Percentiles rank a stretch among this genome's conserved stretches.
Conservation (phyloP, 2,329 filamentous ascomycete species). For the Basipetospora sp. region DNA sequence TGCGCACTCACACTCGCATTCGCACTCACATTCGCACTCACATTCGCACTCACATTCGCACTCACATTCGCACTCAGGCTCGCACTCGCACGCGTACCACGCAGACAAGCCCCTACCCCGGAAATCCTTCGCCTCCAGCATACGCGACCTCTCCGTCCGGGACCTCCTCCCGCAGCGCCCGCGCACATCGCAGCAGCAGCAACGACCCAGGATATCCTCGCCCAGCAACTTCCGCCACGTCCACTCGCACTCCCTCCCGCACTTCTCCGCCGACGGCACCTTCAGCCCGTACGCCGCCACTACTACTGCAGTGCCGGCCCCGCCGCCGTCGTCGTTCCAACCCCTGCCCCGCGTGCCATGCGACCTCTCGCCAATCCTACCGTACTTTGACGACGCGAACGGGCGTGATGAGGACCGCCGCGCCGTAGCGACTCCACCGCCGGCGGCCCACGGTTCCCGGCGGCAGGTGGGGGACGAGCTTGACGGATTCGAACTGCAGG, state of each 20-base stretch:
- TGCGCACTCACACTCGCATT: too few species aligned
- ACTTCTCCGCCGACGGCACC: slow-evolving; percentile 16
- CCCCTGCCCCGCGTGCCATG: slow-evolving; percentile 40
- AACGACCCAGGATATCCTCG: slow-evolving; percentile 42
- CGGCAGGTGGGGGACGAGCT: slow-evolving; percentile 20
- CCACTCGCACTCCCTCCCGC: slow-evolving; percentile 28
- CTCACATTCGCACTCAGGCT: too few species aligned
- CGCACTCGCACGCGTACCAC: too few species aligned
- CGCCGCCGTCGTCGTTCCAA: slow-evolving; percentile 26
- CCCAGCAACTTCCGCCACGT: slow-evolving; percentile 48
- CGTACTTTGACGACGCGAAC: slow-evolving; percentile 25
- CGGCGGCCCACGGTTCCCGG: slow-evolving; percentile 20
- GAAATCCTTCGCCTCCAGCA: slow-evolving; percentile 1
- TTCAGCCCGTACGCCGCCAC: slow-evolving; percentile 15
- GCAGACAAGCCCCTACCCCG: slow-evolving; percentile 1
- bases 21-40: too few species aligned
- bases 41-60: too few species aligned
- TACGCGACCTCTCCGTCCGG: slow-evolving; percentile 1
- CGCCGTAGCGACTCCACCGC: slow-evolving; percentile 24
- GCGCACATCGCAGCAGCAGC: too few species aligned
- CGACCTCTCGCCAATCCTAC: slow-evolving; percentile 40
- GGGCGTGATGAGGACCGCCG: slow-evolving; percentile 8
- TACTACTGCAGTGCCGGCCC: too few species aligned
- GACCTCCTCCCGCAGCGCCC: slow-evolving; percentile 15
- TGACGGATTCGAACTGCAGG: slow-evolving; percentile 22